phyloP scores from a whole-genome alignment of 768 basidiomycete species.

The Hydnum rufescens region DNA sequence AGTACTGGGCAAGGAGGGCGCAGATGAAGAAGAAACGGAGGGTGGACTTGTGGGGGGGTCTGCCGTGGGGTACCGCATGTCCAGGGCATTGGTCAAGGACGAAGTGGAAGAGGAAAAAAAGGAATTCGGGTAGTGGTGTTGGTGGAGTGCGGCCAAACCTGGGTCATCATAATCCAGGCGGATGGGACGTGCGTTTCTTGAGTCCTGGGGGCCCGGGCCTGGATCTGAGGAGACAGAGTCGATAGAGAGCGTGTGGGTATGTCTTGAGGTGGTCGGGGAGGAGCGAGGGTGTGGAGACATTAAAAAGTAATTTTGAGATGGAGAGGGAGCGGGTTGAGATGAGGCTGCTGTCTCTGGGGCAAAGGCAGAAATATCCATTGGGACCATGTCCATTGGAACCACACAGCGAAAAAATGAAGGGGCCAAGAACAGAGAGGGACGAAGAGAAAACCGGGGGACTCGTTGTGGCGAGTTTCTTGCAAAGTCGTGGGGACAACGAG shows the following conservation, averaged over 20 bases:
- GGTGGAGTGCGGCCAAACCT: background rate
- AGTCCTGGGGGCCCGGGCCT: background rate
- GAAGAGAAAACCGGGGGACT: too few relatives aligned
- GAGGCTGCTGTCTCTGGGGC: too few relatives aligned
- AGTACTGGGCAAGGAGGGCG: background rate
- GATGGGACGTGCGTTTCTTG: background rate
- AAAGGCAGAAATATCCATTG: too few relatives aligned
- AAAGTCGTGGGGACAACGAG: too few relatives aligned
- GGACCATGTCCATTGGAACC: background rate
- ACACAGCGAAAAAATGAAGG: background rate
- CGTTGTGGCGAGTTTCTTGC: too few relatives aligned
- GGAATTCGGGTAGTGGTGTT: background rate
- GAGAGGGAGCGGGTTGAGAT: background rate
- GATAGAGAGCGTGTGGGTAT: background rate
- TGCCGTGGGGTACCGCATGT: too few relatives aligned
- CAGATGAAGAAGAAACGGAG: background rate
- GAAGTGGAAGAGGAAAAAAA: too few relatives aligned
- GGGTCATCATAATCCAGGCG: background rate
- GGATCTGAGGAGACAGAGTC: background rate
- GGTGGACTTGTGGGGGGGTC: background rate
- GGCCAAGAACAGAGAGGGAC: constrained; percentile 1
- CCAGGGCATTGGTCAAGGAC: background rate
- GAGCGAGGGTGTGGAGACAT: too few relatives aligned
- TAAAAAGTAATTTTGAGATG: background rate
- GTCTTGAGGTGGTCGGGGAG: background rate